Evolutionary conservation across 768 basidiomycete genomes (phyloP).

Genomic region (Calvatia gigantea): DNA sequence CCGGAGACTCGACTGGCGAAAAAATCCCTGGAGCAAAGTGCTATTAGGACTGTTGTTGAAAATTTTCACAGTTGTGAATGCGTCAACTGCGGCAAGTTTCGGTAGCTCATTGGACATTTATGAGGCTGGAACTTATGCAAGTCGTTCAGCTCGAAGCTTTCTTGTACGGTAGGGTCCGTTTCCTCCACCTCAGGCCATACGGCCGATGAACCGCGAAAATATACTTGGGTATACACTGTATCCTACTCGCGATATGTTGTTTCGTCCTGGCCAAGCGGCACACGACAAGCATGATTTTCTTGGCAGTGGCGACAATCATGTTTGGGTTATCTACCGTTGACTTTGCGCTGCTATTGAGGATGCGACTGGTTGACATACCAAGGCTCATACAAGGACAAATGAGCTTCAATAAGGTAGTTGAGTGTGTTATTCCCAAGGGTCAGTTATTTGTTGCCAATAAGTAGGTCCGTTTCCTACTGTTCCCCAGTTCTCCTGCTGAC

Average conservation of each 20-base stretch:
- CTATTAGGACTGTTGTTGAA: background rate
- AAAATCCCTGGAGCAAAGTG: background rate
- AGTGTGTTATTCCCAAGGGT: conserved; percentile 27
- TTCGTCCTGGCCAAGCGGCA: conserved; percentile 27
- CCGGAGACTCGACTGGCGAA: background rate
- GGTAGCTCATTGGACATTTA: background rate
- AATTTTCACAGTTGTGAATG: background rate
- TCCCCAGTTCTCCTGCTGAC: background rate
- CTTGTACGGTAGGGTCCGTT: background rate
- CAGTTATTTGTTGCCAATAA: conserved; percentile 35
- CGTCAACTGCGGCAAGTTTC: background rate
- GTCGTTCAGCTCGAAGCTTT: background rate
- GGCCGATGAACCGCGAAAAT: background rate
- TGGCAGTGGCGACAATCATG: conserved; percentile 29
- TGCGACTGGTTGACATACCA: conserved; percentile 15
- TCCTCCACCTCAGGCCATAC: background rate
- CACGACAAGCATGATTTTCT: conserved; percentile 22
- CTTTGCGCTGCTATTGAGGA: conserved; percentile 23
- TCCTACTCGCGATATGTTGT: conserved; percentile 32
- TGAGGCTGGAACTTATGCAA: no score
- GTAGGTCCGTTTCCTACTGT: conserved; percentile 20
- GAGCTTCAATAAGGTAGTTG: conserved; percentile 15
- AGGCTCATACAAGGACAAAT: conserved; percentile 24
- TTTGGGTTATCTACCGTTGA: conserved; percentile 31
- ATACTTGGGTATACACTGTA: conserved; percentile 28